These are phyloP conservation scores for Coemansia javaensis DNA, from an alignment of 192 early-diverging fungal genomes.

Conservation along the genomic window DNA sequence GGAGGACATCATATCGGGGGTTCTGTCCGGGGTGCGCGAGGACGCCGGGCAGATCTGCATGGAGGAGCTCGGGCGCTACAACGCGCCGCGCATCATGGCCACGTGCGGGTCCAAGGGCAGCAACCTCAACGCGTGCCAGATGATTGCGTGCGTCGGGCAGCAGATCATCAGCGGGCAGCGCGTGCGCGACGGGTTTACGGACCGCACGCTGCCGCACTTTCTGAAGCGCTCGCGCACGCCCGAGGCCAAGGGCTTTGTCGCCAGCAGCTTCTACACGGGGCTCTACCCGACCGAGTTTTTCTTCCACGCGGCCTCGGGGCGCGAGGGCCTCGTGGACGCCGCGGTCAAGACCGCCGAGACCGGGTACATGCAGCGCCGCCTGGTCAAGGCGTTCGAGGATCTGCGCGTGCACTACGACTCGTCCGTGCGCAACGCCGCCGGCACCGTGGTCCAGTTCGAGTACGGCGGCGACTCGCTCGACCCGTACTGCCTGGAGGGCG, in stretches of 20 bases:
- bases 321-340: conserved; percentile 99
- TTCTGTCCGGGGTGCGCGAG: conserved; percentile 87
- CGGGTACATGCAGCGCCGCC: conserved; percentile 94
- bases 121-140: conserved; percentile 96
- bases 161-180: conserved; percentile 97
- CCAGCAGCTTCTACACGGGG: conserved; percentile 94
- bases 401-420: conserved; percentile 91
- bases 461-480: conserved; percentile 97
- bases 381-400: conserved; percentile 98
- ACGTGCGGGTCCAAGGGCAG: conserved; percentile 99
- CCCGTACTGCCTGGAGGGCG: conserved; percentile 88
- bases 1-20: conserved; percentile 81
- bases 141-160: conserved; percentile 99
- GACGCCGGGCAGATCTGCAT: conserved; percentile 86
- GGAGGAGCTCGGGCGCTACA: conserved; percentile 89
- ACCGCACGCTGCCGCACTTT: conserved; percentile 96
- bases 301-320: conserved; percentile 98
- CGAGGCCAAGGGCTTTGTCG: conserved; percentile 95
- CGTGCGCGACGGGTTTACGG: conserved; percentile 95
- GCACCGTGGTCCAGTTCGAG: conserved; percentile 87
- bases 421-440: conserved; percentile 89
- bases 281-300: conserved; percentile 96
- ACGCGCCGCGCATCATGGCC: conserved; percentile 97
- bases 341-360: conserved; percentile 99
- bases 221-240: conserved; percentile 89